phyloP scores from a whole-genome alignment of 306 rosid species.

The Luffa aegyptiaca region DNA sequence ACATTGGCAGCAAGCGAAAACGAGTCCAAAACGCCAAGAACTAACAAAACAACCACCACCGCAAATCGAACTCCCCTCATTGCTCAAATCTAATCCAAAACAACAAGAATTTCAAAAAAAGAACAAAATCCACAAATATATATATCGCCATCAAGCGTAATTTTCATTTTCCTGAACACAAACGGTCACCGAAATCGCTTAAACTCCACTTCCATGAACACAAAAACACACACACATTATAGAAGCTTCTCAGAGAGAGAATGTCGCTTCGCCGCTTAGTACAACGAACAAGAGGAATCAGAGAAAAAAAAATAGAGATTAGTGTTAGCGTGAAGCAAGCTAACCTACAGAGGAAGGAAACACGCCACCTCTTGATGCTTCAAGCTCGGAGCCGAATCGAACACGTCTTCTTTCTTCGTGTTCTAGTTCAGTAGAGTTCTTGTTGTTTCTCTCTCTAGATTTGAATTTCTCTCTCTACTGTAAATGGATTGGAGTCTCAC shows the following conservation, averaged over 20 bases:
- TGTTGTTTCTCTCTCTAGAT: slow-evolving; percentile 4
- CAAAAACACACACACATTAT: neutral
- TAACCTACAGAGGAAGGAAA: neutral
- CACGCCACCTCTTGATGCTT: slow-evolving; percentile 8
- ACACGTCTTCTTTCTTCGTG: neutral
- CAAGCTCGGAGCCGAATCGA: neutral
- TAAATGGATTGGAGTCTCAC: neutral
- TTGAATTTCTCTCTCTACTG: neutral
- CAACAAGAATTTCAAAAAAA: neutral
- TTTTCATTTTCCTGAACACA: neutral
- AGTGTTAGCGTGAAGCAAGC: neutral
- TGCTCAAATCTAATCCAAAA: neutral
- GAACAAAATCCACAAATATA: neutral
- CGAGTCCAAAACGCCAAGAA: slow-evolving; percentile 28
- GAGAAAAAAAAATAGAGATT: neutral
- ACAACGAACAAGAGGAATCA: slow-evolving; percentile 18
- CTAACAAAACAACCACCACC: slow-evolving; percentile 21
- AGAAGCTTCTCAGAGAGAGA: neutral
- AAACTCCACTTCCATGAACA: neutral
- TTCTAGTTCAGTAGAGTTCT: neutral
- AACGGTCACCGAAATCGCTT: neutral
- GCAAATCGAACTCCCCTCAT: slow-evolving; percentile 34
- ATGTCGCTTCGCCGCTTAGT: slow-evolving; percentile 32
- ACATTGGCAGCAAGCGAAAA: slow-evolving; percentile 43
- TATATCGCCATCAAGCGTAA: neutral